A percentile compares a stretch with the other conserved stretches of the same genome.
Evolutionary conservation across 306 rosid species (phyloP).

Genomic region (Senna siamea): DNA sequence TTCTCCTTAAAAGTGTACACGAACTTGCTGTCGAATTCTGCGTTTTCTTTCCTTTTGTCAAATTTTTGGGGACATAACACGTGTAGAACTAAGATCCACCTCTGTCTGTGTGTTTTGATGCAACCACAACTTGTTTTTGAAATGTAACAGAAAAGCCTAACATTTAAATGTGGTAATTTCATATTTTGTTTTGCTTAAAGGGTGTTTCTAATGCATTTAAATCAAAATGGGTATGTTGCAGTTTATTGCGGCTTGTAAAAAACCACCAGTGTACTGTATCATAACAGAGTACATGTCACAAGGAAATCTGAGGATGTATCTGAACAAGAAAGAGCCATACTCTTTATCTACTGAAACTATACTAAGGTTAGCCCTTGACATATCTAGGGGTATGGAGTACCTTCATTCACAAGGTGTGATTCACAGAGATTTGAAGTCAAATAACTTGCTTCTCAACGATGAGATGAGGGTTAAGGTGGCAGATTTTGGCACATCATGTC

Average conservation of each 20-base stretch:
- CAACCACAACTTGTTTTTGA: background rate
- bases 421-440: conserved; percentile 86
- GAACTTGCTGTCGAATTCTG: background rate
- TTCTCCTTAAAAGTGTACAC: background rate
- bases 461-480: conserved; percentile 93
- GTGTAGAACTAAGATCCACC: background rate
- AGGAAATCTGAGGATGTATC: conserved; percentile 91
- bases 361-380: conserved; percentile 81
- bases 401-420: conserved; percentile 93
- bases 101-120: conserved; percentile 10
- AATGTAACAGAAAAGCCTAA: background rate
- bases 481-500: conserved; percentile 94
- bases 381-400: conserved; percentile 91
- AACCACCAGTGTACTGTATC: conserved; percentile 89
- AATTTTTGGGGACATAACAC: background rate
- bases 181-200: background rate
- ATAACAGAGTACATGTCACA: conserved; percentile 94
- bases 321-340: conserved; percentile 91
- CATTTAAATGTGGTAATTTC: background rate
- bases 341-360: conserved; percentile 82
- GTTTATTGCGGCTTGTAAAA: conserved; percentile 91
- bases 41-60: background rate
- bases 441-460: conserved; percentile 84
- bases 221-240: conserved; percentile 38
- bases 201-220: conserved; percentile 6